Evolutionary conservation across 2,329 filamentous ascomycete species (phyloP).

Genomic region (Xylaria multiplex): DNA sequence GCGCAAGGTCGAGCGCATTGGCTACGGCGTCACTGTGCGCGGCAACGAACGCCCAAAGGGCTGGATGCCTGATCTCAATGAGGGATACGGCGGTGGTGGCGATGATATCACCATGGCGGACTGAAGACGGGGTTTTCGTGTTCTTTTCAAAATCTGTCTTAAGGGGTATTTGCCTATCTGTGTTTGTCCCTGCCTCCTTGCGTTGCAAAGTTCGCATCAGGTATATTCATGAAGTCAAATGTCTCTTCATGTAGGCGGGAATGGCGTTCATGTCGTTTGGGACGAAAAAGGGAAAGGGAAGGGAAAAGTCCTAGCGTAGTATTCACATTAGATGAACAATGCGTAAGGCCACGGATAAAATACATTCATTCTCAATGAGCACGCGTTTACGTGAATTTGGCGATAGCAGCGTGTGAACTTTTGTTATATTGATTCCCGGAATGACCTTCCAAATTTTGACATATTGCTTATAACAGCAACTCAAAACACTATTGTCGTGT

Average conservation of each 20-base stretch:
- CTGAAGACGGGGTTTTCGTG: conserved; percentile 23
- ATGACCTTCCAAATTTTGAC: no score
- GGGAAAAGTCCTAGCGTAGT: background rate
- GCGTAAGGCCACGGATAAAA: background rate
- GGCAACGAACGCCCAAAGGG: conserved; percentile 90
- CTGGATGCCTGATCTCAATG: conserved; percentile 82
- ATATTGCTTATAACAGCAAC: no score
- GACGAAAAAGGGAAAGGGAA: conserved; percentile 4
- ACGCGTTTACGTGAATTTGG: background rate
- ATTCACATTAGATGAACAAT: background rate
- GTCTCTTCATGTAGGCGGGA: conserved; percentile 3
- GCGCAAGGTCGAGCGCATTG: conserved; percentile 89
- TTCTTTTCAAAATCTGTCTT: background rate
- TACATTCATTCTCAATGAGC: background rate
- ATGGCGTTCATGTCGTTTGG: conserved; percentile 12
- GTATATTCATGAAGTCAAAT: background rate
- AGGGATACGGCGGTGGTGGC: conserved; percentile 37
- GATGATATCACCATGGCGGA: conserved; percentile 43
- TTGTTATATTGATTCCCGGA: background rate
- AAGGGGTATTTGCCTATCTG: background rate
- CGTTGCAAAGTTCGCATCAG: background rate
- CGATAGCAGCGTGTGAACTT: background rate
- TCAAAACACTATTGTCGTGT: no score
- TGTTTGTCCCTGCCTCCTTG: background rate
- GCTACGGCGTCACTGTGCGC: conserved; percentile 87